Evolutionary conservation across 345 rosid species (phyloP).

Genomic region (Eucalyptus polyanthemos): DNA sequence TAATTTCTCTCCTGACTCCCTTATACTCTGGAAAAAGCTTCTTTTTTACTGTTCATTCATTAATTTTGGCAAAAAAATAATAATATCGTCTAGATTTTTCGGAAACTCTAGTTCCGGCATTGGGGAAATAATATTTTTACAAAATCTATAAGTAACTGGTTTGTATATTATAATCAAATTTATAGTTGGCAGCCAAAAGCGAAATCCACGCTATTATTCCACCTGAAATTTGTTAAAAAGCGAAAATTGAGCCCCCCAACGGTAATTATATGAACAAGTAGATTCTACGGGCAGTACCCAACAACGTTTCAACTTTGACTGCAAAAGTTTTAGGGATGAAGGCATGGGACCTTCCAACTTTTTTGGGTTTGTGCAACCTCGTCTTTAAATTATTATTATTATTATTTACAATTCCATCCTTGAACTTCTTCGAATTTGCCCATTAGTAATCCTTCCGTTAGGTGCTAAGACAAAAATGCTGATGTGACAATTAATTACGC

Average conservation of each 20-base stretch:
- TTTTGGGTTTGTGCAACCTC: neutral
- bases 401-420: neutral
- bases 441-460: neutral
- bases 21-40: neutral
- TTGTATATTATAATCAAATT: too few relatives aligned
- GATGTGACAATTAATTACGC: neutral
- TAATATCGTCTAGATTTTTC: neutral
- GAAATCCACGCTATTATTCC: neutral
- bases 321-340: neutral
- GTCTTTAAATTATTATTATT: too few relatives aligned
- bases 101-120: neutral
- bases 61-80: neutral
- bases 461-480: neutral
- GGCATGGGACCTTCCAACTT: rapidly evolving
- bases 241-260: neutral
- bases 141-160: neutral
- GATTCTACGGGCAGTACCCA: neutral
- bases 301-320: too few relatives aligned
- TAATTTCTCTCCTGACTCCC: neutral
- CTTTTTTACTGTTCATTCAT: neutral
- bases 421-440: neutral
- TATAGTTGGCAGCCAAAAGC: neutral
- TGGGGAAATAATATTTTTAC: neutral
- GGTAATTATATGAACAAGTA: neutral
- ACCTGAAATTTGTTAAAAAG: neutral